Evolutionary conservation across 78 protist genomes (phyloP), one percentile per base, ranked within the genome.

Genomic region (Monosiga brevicollis): DNA sequence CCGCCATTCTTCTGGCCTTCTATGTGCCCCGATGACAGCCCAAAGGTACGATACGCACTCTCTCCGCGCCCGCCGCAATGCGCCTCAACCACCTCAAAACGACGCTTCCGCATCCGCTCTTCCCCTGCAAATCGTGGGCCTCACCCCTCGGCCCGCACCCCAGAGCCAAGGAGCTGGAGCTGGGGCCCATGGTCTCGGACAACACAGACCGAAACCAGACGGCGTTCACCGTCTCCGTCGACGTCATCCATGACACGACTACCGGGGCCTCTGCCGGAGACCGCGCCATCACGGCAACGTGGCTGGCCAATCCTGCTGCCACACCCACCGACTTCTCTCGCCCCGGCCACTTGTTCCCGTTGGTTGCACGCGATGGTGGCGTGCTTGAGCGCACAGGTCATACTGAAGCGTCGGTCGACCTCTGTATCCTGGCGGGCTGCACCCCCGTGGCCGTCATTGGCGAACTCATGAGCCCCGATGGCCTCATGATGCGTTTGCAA

Each of bases 271-370:
- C 87, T 1, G 90, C 93, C 32, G 74, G 71, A 37, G 90, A 90
- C 79, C 82, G 93, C 22, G 73, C 85, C 11, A 35, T 2, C n/a
- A 90, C 90, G 3, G 34, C 84, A 40, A 22, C n/a, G 72, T 85
- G 87, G 29, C 80, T 90, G 37, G 86, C 92, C 38, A 81, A 81
- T 76, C 62, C 93, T 36, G 0, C 3, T 22, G 1, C 40, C 24
- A 0, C n/a, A 0, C 74, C 87, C 1, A 20, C 20, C 23, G 85
- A 62, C 72, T 85, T 90, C 87, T 36, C 3, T 0, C 82, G 89
- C 3, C 93, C 93, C 32, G 93, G 93, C 15, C 90, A 86, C 88
- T 62, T 86, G 38, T 90, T 90, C 87, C 92, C 92, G 11, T 90
- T 90, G 55, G 79, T 70, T 24, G 32, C 77, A 15, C 36, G 36